A percentile compares a stretch with the other conserved stretches of the same genome.
Conservation (phyloP, 1,284 basidiomycete genomes). For the Tausonia pullulans region DNA sequence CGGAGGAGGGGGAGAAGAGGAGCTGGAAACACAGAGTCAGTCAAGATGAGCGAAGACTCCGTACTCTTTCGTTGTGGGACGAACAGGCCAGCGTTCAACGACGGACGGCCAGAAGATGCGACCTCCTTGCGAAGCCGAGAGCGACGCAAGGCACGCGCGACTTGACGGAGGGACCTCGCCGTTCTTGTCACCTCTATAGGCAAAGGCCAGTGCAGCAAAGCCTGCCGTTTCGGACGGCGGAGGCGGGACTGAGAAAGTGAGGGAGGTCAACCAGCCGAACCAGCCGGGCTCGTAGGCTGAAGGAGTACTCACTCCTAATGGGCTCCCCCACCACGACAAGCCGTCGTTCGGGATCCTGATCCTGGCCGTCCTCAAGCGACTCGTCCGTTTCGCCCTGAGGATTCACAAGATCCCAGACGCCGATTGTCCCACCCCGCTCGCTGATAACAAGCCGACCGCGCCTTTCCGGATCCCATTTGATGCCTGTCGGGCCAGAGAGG, state of each 20-base stretch:
- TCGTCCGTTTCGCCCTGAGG: not conserved
- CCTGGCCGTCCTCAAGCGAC: not conserved
- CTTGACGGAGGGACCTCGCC: not conserved
- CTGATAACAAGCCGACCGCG: conserved; percentile 5
- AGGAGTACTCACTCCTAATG: not conserved
- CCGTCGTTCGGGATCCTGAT: no score
- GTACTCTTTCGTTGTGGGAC: not conserved
- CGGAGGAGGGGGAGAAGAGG: no score
- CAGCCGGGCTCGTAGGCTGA: not conserved
- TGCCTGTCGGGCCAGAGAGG: not conserved
- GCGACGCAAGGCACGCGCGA: no score
- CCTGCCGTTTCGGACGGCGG: not conserved
- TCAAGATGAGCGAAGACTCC: not conserved
- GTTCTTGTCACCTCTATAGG: not conserved
- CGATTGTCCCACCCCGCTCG: conserved; percentile 6
- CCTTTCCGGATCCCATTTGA: conserved; percentile 13
- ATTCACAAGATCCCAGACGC: conserved; percentile 7
- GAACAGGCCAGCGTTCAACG: not conserved
- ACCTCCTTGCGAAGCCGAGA: not conserved
- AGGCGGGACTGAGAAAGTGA: not conserved
- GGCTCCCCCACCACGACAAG: conserved; percentile 1
- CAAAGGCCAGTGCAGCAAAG: no score
- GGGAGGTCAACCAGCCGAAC: not conserved
- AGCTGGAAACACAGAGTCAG: no score
- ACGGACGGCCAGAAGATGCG: not conserved